phyloP scores from a whole-genome alignment of 306 rosid species.

The Cicer yamashitae region DNA sequence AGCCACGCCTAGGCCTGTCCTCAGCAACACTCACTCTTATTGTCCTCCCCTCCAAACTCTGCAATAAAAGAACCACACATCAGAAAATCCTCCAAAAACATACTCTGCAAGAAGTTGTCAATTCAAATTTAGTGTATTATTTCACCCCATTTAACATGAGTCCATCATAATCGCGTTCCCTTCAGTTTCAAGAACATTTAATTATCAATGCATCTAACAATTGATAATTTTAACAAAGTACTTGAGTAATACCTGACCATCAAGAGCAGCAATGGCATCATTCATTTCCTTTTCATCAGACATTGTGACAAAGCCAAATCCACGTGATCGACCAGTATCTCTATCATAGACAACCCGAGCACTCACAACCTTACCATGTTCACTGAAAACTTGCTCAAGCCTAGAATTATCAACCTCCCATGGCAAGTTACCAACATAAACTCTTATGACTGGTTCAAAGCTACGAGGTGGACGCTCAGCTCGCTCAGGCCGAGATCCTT shows the following conservation, averaged over 20 bases:
- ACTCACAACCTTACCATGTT: conserved; percentile 77
- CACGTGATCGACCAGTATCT: conserved; percentile 94
- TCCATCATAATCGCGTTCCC: conserved; percentile 8
- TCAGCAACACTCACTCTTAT: conserved; percentile 88
- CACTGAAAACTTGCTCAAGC: conserved; percentile 79
- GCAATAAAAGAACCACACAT: conserved; percentile 48
- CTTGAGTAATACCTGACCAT: conserved; percentile 81
- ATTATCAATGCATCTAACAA: conserved; percentile 25
- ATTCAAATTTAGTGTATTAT: background rate
- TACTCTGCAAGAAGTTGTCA: background rate
- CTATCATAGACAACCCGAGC: conserved; percentile 88
- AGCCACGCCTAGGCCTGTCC: conserved; percentile 76
- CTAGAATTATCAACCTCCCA: conserved; percentile 78
- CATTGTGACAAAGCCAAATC: conserved; percentile 94
- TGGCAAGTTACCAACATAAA: conserved; percentile 91
- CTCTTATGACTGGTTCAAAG: conserved; percentile 57
- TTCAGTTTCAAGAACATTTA: conserved; percentile 28
- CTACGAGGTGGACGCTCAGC: conserved; percentile 68
- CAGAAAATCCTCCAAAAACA: conserved; percentile 13
- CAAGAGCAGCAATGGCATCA: conserved; percentile 92
- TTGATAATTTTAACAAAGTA: conserved; percentile 8
- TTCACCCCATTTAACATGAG: conserved; percentile 8
- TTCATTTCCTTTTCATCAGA: conserved; percentile 78
- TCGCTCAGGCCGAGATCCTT: conserved; percentile 78
- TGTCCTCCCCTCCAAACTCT: conserved; percentile 91